Conservation (phyloP, 306 rosid species). For the Casuarina glauca region DNA sequence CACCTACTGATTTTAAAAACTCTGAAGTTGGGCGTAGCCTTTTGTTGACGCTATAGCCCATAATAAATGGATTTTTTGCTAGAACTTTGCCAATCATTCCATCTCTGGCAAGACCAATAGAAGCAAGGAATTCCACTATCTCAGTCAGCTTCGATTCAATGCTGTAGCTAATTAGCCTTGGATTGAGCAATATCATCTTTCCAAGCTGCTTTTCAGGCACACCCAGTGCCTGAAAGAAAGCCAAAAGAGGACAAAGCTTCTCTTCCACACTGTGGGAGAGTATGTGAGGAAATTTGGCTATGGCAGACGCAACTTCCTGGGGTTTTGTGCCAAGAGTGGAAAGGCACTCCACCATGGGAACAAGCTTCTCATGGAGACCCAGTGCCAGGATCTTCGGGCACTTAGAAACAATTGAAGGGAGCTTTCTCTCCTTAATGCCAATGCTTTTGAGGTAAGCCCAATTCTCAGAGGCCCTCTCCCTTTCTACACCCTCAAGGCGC, state of each 20-base stretch:
- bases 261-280: slow-evolving; percentile 81
- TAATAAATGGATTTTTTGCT: slow-evolving; percentile 69
- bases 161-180: slow-evolving; percentile 92
- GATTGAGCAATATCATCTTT: slow-evolving; percentile 71
- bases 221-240: slow-evolving; percentile 79
- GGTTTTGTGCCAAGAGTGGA: slow-evolving; percentile 69
- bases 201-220: slow-evolving; percentile 82
- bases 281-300: slow-evolving; percentile 77
- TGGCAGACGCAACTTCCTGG: slow-evolving; percentile 68
- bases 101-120: slow-evolving; percentile 70
- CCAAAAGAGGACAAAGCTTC: slow-evolving; percentile 94
- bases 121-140: slow-evolving; percentile 66
- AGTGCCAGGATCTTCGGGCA: slow-evolving; percentile 82
- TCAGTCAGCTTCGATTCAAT: slow-evolving; percentile 71
- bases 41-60: slow-evolving; percentile 85
- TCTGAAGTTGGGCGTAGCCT: slow-evolving; percentile 68
- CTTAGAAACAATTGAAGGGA: slow-evolving; percentile 77
- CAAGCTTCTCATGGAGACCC: slow-evolving; percentile 76
- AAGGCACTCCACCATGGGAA: slow-evolving; percentile 84
- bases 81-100: slow-evolving; percentile 78
- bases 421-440: slow-evolving; percentile 83
- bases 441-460: slow-evolving; percentile 74
- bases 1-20: slow-evolving; percentile 67
- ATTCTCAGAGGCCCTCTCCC: slow-evolving; percentile 72
- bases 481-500: slow-evolving; percentile 61